These are phyloP conservation scores for Fusarium graminum DNA, from an alignment of 2,329 filamentous ascomycete genomes.

Conservation along the genomic window DNA sequence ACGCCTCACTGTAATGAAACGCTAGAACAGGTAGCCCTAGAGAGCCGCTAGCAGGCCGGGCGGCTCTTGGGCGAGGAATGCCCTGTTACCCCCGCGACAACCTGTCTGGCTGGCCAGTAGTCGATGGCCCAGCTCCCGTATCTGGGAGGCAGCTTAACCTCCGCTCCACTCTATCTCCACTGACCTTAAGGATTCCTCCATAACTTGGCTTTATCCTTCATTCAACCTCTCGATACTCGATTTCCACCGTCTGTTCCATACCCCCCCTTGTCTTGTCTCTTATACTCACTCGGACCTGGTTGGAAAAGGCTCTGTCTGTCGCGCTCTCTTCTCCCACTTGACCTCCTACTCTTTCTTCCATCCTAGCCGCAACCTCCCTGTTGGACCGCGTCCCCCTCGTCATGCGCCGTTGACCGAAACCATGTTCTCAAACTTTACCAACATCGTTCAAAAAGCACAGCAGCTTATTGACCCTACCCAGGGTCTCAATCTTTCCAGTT, in stretches of 20 bases:
- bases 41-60: slow-evolving; percentile 13
- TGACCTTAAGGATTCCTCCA: slow-evolving; percentile 21
- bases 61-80: slow-evolving; percentile 40
- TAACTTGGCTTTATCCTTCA: slow-evolving; percentile 30
- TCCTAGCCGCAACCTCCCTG: slow-evolving; percentile 32
- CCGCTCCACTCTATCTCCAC: slow-evolving; percentile 34
- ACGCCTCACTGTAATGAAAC: not conserved
- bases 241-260: slow-evolving; percentile 18
- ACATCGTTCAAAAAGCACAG: slow-evolving; percentile 94
- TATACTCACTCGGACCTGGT: slow-evolving; percentile 3
- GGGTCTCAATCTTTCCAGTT: slow-evolving; percentile 77
- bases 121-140: slow-evolving; percentile 29
- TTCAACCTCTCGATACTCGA: slow-evolving; percentile 30
- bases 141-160: slow-evolving; percentile 38
- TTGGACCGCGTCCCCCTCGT: slow-evolving; percentile 46
- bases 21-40: slow-evolving; percentile 6
- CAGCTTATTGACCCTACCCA: slow-evolving; percentile 92
- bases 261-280: slow-evolving; percentile 8
- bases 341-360: slow-evolving; percentile 1
- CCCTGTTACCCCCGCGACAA: slow-evolving; percentile 34
- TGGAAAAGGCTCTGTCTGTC: slow-evolving; percentile 1
- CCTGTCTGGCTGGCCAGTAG: slow-evolving; percentile 28
- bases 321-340: slow-evolving; percentile 8
- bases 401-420: slow-evolving; percentile 58
- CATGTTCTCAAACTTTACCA: slow-evolving; percentile 75